Evolutionary conservation across 2,329 filamentous ascomycete genomes (phyloP).

Genomic region (Trichoderma atrobrunneum): DNA sequence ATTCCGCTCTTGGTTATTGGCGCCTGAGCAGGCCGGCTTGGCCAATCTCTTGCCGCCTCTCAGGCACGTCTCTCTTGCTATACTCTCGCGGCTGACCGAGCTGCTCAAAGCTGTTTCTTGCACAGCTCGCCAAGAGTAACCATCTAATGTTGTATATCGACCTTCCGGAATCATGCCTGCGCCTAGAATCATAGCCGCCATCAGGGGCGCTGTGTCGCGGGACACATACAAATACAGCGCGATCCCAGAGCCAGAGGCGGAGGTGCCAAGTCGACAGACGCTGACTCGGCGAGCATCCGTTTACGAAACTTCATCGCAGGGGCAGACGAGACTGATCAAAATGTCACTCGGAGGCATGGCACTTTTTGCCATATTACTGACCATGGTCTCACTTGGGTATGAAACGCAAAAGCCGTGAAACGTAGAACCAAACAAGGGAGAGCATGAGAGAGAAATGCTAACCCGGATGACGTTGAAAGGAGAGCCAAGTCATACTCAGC

Average conservation of each 20-base stretch:
- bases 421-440: neutral
- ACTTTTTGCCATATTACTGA: slow-evolving; percentile 21
- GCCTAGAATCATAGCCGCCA: slow-evolving; percentile 22
- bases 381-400: slow-evolving; percentile 23
- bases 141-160: neutral
- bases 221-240: slow-evolving; percentile 31
- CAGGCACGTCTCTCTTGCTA: neutral
- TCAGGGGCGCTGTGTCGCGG: slow-evolving; percentile 22
- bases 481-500: slow-evolving; percentile 4
- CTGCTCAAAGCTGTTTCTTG: neutral
- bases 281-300: neutral
- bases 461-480: neutral
- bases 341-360: slow-evolving; percentile 22
- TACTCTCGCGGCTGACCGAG: neutral
- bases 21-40: neutral
- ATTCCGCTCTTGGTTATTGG: neutral
- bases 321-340: slow-evolving; percentile 20
- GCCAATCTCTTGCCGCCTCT: neutral
- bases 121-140: neutral
- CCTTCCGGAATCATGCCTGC: neutral
- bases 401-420: neutral
- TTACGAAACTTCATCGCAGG: neutral
- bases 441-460: neutral
- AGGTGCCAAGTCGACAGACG: neutral
- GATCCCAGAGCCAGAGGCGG: slow-evolving; percentile 22